Percentiles rank a stretch among this genome's conserved stretches.
Evolutionary conservation across 1,284 basidiomycete genomes (phyloP).

Genomic region (Cutaneotrichosporon mucoides): DNA sequence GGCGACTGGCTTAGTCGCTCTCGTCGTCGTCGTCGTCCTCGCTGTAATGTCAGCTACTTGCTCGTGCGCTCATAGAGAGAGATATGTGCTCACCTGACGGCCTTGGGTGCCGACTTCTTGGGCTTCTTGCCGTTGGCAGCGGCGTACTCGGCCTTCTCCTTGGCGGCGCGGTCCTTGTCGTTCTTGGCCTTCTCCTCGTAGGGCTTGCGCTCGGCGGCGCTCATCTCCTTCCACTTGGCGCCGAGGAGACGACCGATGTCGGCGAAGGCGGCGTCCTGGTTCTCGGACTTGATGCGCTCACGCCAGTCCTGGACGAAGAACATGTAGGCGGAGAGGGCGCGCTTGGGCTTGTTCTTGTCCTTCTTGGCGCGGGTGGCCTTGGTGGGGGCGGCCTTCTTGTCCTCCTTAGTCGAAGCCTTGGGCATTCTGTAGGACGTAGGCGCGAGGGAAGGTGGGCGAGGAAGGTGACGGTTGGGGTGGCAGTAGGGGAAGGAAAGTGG

Average conservation of each 20-base stretch:
- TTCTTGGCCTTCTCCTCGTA: slow-evolving; percentile 79
- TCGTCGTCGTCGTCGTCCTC: slow-evolving; percentile 10
- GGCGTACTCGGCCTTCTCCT: slow-evolving; percentile 54
- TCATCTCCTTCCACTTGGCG: slow-evolving; percentile 84
- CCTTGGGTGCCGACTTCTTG: slow-evolving; percentile 23
- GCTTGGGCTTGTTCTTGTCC: slow-evolving; percentile 48
- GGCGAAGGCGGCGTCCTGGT: slow-evolving; percentile 92
- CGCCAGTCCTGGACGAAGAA: slow-evolving; percentile 96
- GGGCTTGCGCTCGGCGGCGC: slow-evolving; percentile 85
- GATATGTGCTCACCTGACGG: not conserved
- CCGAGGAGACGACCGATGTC: slow-evolving; percentile 83
- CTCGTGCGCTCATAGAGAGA: too few relatives aligned
- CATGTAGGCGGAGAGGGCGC: slow-evolving; percentile 91
- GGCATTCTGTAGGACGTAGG: slow-evolving; percentile 51
- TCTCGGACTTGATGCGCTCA: slow-evolving; percentile 89
- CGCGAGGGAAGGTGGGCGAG: not conserved
- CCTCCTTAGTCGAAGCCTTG: slow-evolving; percentile 62
- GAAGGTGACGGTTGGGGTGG: not conserved
- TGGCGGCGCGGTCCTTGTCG: slow-evolving; percentile 70
- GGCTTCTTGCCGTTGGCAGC: slow-evolving; percentile 51
- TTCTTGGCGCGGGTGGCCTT: slow-evolving; percentile 55
- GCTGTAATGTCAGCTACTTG: not conserved
- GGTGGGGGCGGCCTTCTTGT: slow-evolving; percentile 61
- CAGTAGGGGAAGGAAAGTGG: not conserved
- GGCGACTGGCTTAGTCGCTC: not conserved